Evolutionary conservation across 441 rosid genomes (phyloP).

Genomic region (Eruca vesicaria): DNA sequence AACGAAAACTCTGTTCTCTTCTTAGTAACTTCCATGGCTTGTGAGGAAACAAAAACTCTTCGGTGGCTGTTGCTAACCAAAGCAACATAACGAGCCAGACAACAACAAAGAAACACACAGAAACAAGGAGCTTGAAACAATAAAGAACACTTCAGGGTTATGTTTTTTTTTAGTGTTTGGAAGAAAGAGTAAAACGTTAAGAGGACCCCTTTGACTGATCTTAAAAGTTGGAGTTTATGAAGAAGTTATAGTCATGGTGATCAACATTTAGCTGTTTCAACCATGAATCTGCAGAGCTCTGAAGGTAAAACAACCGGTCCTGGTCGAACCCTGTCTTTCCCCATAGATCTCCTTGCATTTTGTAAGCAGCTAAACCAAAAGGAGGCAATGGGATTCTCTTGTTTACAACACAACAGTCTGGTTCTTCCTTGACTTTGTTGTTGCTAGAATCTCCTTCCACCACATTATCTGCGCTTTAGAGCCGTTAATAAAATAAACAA

Average conservation of each 20-base stretch:
- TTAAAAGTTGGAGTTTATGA: conserved; percentile 41
- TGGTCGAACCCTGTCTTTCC: conserved; percentile 43
- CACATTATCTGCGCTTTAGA: conserved; percentile 34
- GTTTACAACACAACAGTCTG: conserved; percentile 13
- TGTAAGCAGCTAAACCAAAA: conserved; percentile 65
- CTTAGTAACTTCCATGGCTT: conserved; percentile 30
- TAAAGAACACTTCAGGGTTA: conserved; percentile 17
- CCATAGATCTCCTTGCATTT: conserved; percentile 83
- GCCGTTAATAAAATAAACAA: not conserved
- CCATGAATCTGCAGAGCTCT: conserved; percentile 75
- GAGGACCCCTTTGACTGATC: not conserved
- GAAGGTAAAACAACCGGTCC: conserved; percentile 47
- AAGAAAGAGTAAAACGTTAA: not conserved
- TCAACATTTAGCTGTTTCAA: conserved; percentile 68
- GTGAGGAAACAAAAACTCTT: conserved; percentile 15
- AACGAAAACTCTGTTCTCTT: conserved; percentile 1
- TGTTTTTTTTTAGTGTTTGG: not conserved
- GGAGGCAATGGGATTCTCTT: conserved; percentile 51
- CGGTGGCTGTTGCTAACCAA: conserved; percentile 29
- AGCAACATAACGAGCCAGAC: conserved; percentile 31
- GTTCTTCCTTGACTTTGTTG: not conserved
- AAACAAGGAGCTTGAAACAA: conserved; percentile 2
- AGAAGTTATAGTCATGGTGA: conserved; percentile 75
- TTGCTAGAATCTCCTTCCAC: conserved; percentile 24
- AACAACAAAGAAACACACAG: not conserved